Conservation (phyloP, 805 yeast genomes). For the Groenewaldozyma tartarivorans region DNA sequence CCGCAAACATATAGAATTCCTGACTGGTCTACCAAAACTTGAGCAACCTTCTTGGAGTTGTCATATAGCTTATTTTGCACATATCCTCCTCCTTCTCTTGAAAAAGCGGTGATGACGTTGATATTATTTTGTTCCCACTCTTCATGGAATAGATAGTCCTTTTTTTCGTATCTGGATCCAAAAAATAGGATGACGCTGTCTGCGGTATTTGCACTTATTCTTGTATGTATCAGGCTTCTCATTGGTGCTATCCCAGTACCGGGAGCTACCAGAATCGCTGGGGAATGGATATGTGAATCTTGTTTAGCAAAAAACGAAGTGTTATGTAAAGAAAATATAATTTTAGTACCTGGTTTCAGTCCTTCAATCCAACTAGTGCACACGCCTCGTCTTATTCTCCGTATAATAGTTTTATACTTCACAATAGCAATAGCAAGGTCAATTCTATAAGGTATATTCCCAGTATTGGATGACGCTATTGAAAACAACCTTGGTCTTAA, state of each 20-base stretch:
- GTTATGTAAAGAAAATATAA: conserved; percentile 37
- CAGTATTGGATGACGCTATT: conserved; percentile 49
- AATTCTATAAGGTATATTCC: conserved; percentile 28
- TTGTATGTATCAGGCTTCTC: conserved; percentile 50
- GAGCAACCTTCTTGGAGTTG: conserved; percentile 39
- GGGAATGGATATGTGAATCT: conserved; percentile 18
- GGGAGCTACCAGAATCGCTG: conserved; percentile 72
- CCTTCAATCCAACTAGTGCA: conserved; percentile 68
- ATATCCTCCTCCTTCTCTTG: conserved; percentile 44
- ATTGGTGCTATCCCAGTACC: conserved; percentile 98
- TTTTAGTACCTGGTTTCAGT: conserved; percentile 37
- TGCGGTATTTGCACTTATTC: conserved; percentile 6
- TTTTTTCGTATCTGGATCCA: conserved; percentile 60
- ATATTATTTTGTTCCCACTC: conserved; percentile 41
- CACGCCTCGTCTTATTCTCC: conserved; percentile 67
- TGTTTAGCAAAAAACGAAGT: conserved; percentile 31
- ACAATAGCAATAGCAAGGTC: conserved; percentile 80
- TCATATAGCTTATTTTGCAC: conserved; percentile 68
- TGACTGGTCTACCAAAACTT: conserved; percentile 41
- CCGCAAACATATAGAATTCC: conserved; percentile 82
- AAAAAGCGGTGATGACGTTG: conserved; percentile 32
- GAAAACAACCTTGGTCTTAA: conserved; percentile 79
- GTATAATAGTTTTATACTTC: conserved; percentile 71
- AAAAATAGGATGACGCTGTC: conserved; percentile 45
- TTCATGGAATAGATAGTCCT: conserved; percentile 59